Conservation (phyloP, 1,139 yeast species). For the Groenewaldozyma sp. region DNA sequence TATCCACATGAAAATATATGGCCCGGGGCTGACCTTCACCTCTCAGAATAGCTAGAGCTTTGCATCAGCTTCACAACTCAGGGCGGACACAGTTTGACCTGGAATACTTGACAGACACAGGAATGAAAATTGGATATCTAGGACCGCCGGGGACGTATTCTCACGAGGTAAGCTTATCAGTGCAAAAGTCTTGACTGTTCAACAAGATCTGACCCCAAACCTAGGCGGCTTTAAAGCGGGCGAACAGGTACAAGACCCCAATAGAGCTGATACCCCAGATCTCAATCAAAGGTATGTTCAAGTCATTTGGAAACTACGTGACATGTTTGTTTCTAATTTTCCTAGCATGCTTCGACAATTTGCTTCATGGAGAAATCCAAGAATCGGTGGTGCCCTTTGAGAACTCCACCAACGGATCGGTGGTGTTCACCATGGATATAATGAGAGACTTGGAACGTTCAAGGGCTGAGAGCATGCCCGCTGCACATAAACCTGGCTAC, state of each 20-base stretch:
- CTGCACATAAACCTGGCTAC: not conserved
- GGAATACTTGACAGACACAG: too few species aligned
- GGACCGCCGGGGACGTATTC: slow-evolving; percentile 93
- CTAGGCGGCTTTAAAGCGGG: slow-evolving; percentile 68
- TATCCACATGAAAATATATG: too few species aligned
- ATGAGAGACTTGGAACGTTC: slow-evolving; percentile 46
- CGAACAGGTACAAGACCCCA: not conserved
- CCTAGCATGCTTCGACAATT: slow-evolving; percentile 50
- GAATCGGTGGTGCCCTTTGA: slow-evolving; percentile 87
- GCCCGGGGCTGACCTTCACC: too few species aligned
- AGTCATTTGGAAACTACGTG: not conserved
- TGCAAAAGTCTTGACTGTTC: too few species aligned
- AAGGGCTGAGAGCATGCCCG: not conserved
- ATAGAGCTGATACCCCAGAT: slow-evolving; percentile 14
- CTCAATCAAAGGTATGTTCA: slow-evolving; percentile 22
- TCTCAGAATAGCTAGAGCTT: too few species aligned
- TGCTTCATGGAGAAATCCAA: slow-evolving; percentile 41
- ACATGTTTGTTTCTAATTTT: not conserved
- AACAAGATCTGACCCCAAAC: not conserved
- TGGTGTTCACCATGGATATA: slow-evolving; percentile 73
- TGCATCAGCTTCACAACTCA: too few species aligned
- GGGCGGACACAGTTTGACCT: too few species aligned
- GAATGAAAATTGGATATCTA: slow-evolving; percentile 42
- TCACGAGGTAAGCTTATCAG: slow-evolving; percentile 52
- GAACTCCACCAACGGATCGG: slow-evolving; percentile 93